These are phyloP conservation scores for Plantago ovata DNA, from an alignment of 257 asterid species.

Conservation along the genomic window DNA sequence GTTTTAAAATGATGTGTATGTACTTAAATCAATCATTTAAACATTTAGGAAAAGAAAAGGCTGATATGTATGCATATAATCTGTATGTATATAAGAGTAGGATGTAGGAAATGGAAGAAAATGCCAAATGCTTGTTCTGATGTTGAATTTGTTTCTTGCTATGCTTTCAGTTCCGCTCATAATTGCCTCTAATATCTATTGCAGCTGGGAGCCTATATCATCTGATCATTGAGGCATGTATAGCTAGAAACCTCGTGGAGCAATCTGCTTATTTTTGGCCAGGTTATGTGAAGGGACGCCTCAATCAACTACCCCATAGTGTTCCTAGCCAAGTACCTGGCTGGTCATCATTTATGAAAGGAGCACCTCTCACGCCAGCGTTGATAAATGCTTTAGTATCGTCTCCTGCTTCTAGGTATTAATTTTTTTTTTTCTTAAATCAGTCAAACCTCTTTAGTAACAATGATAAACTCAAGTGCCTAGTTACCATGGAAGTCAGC, in stretches of 20 bases:
- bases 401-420: conserved; percentile 89
- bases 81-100: no score
- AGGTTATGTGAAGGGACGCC: conserved; percentile 63
- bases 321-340: conserved; percentile 69
- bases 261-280: conserved; percentile 94
- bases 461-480: neutral
- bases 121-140: no score
- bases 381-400: conserved; percentile 77
- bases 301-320: conserved; percentile 64
- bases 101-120: no score
- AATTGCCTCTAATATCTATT: conserved; percentile 16
- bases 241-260: conserved; percentile 83
- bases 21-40: neutral
- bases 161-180: no score
- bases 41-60: no score
- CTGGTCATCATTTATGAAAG: conserved; percentile 89
- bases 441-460: conserved; percentile 5
- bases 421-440: conserved; percentile 7
- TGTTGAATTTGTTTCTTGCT: no score
- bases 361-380: conserved; percentile 58
- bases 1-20: conserved; percentile 12
- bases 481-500: neutral
- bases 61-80: no score
- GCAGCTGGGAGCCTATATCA: conserved; percentile 93
- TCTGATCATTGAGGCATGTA: conserved; percentile 87